Percentiles rank a stretch among this genome's conserved stretches.
Conservation (phyloP, 2,329 filamentous ascomycete genomes). For the Xylariaceae sp. region DNA sequence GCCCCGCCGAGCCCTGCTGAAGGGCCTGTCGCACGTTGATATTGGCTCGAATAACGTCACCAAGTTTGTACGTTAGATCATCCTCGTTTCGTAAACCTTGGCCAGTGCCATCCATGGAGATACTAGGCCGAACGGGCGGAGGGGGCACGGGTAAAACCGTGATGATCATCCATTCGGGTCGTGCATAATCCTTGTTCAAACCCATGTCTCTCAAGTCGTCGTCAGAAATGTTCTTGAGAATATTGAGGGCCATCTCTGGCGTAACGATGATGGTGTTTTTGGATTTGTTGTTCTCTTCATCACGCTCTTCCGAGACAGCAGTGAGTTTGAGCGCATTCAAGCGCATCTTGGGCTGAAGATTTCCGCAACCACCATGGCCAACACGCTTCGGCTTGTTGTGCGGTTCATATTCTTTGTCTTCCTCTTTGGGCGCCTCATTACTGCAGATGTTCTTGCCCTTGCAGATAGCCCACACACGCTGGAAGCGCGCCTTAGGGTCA, state of each 20-base stretch:
- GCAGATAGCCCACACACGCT: constrained; percentile 84
- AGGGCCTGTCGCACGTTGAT: constrained; percentile 89
- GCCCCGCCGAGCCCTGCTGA: constrained; percentile 82
- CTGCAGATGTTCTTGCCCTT: constrained; percentile 85
- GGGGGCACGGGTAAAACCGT: constrained; percentile 93
- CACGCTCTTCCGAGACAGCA: constrained; percentile 68
- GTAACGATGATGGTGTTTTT: constrained; percentile 79
- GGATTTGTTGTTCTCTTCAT: constrained; percentile 66
- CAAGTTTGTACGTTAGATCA: constrained; percentile 98
- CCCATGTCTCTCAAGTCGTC: constrained; percentile 82
- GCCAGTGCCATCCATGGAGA: constrained; percentile 91
- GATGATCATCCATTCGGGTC: constrained; percentile 97
- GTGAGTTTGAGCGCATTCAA: constrained; percentile 81
- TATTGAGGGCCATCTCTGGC: constrained; percentile 75
- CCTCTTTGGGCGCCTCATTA: constrained; percentile 66
- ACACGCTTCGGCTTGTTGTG: constrained; percentile 49
- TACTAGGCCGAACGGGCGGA: constrained; percentile 91
- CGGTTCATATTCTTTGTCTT: constrained; percentile 63
- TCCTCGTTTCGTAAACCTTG: constrained; percentile 94
- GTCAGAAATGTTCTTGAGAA: constrained; percentile 79
- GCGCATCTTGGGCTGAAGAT: constrained; percentile 80
- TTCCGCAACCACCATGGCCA: constrained; percentile 88
- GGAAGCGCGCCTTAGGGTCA: constrained; percentile 92
- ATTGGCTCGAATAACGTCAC: constrained; percentile 97
- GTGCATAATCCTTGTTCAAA: constrained; percentile 87